Evolutionary conservation across 192 early-diverging fungal genomes (phyloP).

Genomic region (Backusella morwellensis): DNA sequence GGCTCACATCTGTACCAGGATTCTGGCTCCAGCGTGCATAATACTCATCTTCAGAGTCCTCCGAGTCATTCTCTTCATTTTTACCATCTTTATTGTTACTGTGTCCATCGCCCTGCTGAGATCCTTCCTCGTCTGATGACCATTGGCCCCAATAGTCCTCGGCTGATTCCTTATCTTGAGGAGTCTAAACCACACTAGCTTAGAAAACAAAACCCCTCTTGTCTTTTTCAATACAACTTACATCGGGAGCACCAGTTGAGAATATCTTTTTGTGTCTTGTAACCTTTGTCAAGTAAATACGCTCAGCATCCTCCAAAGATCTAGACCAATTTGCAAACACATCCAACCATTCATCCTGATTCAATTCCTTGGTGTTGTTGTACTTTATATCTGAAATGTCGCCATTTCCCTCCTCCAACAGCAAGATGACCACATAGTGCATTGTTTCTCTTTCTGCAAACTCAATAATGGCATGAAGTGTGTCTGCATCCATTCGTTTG

Average conservation of each 20-base stretch:
- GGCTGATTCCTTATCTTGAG: constrained; percentile 15
- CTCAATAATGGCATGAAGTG: constrained; percentile 33
- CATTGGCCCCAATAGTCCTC: constrained; percentile 43
- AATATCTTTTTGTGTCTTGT: constrained; percentile 15
- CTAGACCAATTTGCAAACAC: constrained; percentile 29
- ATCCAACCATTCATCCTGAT: constrained; percentile 28
- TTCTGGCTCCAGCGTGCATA: constrained; percentile 34
- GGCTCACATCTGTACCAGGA: constrained; percentile 29
- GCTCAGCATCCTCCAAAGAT: constrained; percentile 36
- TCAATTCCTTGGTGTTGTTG: constrained; percentile 36
- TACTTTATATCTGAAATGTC: constrained; percentile 37
- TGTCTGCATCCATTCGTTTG: constrained; percentile 36
- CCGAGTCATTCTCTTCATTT: not conserved
- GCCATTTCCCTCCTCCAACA: constrained; percentile 30
- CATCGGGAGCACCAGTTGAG: not conserved
- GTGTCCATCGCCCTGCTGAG: not conserved
- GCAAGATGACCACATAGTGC: constrained; percentile 32
- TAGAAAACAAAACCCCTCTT: not conserved
- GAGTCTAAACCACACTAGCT: not conserved
- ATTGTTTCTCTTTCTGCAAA: constrained; percentile 21
- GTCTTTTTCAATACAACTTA: constrained; percentile 1
- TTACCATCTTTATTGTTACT: not conserved
- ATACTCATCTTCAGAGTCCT: constrained; percentile 36
- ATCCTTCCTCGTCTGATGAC: constrained; percentile 33
- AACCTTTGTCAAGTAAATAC: constrained; percentile 26